Percentiles rank a stretch among this genome's conserved stretches.
Evolutionary conservation across 352 stramenopile genomes (phyloP).

Genomic region (Thalassiosira exigua): DNA sequence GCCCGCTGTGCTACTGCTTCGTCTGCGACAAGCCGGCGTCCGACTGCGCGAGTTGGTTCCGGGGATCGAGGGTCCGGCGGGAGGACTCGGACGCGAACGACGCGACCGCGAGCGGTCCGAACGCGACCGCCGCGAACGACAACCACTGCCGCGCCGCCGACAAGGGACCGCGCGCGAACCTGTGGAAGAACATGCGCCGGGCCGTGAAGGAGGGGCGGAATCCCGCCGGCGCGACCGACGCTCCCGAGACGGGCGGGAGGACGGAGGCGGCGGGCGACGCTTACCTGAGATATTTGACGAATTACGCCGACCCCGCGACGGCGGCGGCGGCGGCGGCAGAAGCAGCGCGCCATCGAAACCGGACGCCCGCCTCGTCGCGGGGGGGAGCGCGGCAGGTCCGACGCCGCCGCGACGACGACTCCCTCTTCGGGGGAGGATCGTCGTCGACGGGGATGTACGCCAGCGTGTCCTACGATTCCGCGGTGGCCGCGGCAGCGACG

Average conservation of each 20-base stretch:
- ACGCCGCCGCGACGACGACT: neutral
- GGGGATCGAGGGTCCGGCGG: conserved; percentile 12
- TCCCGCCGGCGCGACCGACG: conserved; percentile 13
- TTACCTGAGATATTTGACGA: conserved; percentile 1
- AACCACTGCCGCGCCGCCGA: conserved; percentile 56
- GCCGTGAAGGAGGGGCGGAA: conserved; percentile 39
- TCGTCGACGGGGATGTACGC: conserved; percentile 1
- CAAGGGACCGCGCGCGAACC: conserved; percentile 1
- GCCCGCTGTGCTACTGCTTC: conserved; percentile 55
- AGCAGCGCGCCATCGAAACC: conserved; percentile 1
- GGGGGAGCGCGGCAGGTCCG: conserved; percentile 3
- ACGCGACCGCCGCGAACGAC: neutral
- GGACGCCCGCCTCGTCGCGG: neutral
- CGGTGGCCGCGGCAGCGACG: too few relatives aligned
- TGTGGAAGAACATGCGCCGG: conserved; percentile 48
- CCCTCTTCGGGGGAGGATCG: neutral
- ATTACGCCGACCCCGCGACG: conserved; percentile 2
- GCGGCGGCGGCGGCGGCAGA: neutral
- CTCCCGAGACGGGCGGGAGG: neutral
- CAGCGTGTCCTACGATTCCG: conserved; percentile 7
- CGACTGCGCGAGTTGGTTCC: conserved; percentile 44
- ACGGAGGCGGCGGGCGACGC: neutral
- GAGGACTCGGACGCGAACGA: neutral
- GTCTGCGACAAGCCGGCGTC: conserved; percentile 47
- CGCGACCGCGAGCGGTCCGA: neutral